Conservation (phyloP, 306 rosid genomes). For the Leucaena leucocephala region DNA sequence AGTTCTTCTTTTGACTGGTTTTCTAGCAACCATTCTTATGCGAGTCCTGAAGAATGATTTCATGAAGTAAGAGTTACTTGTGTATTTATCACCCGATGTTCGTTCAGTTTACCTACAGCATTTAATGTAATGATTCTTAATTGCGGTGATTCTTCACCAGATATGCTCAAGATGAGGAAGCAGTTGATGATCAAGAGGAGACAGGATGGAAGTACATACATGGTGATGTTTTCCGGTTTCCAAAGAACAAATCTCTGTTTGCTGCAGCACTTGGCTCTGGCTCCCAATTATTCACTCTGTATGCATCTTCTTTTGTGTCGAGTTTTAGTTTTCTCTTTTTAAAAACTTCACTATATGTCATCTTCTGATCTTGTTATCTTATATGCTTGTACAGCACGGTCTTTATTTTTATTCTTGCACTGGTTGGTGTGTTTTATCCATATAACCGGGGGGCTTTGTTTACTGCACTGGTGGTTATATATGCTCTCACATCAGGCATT, state of each 20-base stretch:
- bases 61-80: constrained; percentile 8
- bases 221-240: constrained; percentile 92
- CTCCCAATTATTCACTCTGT: constrained; percentile 80
- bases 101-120: no score
- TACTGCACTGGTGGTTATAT: constrained; percentile 91
- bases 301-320: constrained; percentile 42
- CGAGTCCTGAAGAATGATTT: constrained; percentile 64
- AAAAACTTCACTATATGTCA: constrained; percentile 18
- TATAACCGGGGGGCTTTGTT: constrained; percentile 96
- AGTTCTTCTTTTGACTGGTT: constrained; percentile 66
- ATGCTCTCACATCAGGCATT: constrained; percentile 95
- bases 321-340: not conserved
- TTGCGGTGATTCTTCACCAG: not conserved
- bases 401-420: constrained; percentile 90
- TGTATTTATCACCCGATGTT: no score
- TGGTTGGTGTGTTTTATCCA: constrained; percentile 95
- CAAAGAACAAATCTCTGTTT: constrained; percentile 61
- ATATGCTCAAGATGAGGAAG: constrained; percentile 94
- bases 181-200: constrained; percentile 95
- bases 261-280: constrained; percentile 94
- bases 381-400: constrained; percentile 68
- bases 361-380: constrained; percentile 24
- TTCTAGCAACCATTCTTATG: constrained; percentile 91
- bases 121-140: no score
- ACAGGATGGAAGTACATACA: constrained; percentile 95